Evolutionary conservation across 2,329 filamentous ascomycete genomes (phyloP).

Genomic region (Plectosphaerella sp.): DNA sequence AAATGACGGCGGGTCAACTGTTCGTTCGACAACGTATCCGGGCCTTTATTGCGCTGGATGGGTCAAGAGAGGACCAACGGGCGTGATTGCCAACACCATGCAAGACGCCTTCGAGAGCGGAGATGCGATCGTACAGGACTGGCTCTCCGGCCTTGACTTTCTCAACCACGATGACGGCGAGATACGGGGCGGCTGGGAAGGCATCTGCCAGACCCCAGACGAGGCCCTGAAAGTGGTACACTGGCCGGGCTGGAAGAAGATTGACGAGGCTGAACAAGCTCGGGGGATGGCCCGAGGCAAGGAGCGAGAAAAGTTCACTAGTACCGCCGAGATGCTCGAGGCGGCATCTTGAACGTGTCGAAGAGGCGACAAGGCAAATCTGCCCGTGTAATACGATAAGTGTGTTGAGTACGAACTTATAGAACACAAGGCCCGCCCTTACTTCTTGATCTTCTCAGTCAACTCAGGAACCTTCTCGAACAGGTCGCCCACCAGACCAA

Average conservation of each 20-base stretch:
- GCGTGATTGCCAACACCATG: slow-evolving; percentile 96
- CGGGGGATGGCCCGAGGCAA: slow-evolving; percentile 67
- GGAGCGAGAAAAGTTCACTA: slow-evolving; percentile 67
- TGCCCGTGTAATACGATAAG: slow-evolving; percentile 3
- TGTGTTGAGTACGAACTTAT: background rate
- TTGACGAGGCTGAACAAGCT: slow-evolving; percentile 72
- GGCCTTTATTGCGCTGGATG: slow-evolving; percentile 92
- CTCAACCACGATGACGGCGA: slow-evolving; percentile 16
- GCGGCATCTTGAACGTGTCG: slow-evolving; percentile 27
- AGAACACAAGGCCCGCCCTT: background rate
- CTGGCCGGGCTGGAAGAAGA: slow-evolving; percentile 82
- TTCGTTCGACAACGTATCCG: slow-evolving; percentile 39
- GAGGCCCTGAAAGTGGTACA: slow-evolving; percentile 59
- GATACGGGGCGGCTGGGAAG: slow-evolving; percentile 65
- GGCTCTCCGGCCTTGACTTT: slow-evolving; percentile 44
- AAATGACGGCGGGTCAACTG: slow-evolving; percentile 20
- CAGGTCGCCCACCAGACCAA: slow-evolving; percentile 89
- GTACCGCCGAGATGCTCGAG: slow-evolving; percentile 50
- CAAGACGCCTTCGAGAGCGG: slow-evolving; percentile 87
- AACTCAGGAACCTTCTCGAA: slow-evolving; percentile 95
- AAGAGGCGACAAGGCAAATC: no score
- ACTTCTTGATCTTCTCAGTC: slow-evolving; percentile 81
- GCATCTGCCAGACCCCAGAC: slow-evolving; percentile 49
- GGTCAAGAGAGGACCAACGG: slow-evolving; percentile 92
- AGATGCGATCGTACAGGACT: slow-evolving; percentile 79